These are phyloP conservation scores for Yamadazyma diddensiae DNA, from an alignment of 1,139 yeast species.

Conservation along the genomic window DNA sequence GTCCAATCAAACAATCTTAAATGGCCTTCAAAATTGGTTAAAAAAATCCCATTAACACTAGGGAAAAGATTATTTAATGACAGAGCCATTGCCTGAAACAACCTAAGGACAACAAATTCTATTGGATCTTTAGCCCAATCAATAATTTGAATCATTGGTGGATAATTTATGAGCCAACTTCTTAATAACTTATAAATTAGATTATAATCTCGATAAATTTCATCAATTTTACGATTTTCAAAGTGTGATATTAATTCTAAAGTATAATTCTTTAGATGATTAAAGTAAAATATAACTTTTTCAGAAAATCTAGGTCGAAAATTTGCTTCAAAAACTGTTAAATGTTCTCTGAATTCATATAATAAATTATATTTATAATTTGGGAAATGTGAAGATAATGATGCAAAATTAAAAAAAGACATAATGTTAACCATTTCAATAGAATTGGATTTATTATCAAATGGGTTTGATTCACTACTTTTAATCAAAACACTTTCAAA, in stretches of 20 bases:
- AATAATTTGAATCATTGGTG: slow-evolving; percentile 19
- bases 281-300: slow-evolving; percentile 9
- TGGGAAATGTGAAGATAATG: slow-evolving; percentile 22
- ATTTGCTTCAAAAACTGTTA: slow-evolving; percentile 11
- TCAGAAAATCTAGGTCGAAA: slow-evolving; percentile 10
- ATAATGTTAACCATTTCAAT: slow-evolving; percentile 18
- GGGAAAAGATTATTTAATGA: slow-evolving; percentile 27
- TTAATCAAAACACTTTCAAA: slow-evolving; percentile 19
- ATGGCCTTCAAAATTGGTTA: slow-evolving; percentile 25
- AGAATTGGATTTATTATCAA: slow-evolving; percentile 2
- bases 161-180: slow-evolving; percentile 25
- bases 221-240: slow-evolving; percentile 1
- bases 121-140: slow-evolving; percentile 16
- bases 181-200: slow-evolving; percentile 21
- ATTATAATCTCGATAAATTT: slow-evolving; percentile 9
- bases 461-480: background rate
- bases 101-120: slow-evolving; percentile 17
- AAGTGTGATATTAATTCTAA: slow-evolving; percentile 5
- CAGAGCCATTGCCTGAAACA: slow-evolving; percentile 18
- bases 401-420: slow-evolving; percentile 21
- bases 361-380: slow-evolving; percentile 19
- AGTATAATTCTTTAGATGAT: slow-evolving; percentile 8
- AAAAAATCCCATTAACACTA: slow-evolving; percentile 19
- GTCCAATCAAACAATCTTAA: slow-evolving; percentile 17
- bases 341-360: slow-evolving; percentile 17